These are phyloP conservation scores for Kwoniella newhampshirensis DNA, from an alignment of 768 basidiomycete species.

Conservation along the genomic window DNA sequence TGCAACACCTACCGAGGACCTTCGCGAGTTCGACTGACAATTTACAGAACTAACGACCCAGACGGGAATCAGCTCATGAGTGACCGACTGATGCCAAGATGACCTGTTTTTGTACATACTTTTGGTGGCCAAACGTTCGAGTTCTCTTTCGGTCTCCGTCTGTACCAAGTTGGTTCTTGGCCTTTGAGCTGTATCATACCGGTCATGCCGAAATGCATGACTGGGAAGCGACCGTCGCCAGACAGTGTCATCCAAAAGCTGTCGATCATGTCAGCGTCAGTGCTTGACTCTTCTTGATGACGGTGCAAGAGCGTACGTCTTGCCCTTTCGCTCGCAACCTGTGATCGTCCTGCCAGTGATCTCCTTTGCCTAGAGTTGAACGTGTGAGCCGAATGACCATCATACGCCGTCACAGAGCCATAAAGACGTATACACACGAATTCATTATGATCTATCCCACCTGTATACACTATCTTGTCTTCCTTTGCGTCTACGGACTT, in stretches of 20 bases:
- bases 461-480: conserved; percentile 65
- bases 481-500: conserved; percentile 61
- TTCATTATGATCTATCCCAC: conserved; percentile 59
- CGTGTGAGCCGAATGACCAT: neutral
- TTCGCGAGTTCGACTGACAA: conserved; percentile 27
- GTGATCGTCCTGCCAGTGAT: conserved; percentile 54
- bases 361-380: conserved; percentile 59
- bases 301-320: conserved; percentile 46
- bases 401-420: too few species aligned
- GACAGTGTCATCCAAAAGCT: conserved; percentile 63
- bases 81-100: neutral
- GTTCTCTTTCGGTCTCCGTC: conserved; percentile 39
- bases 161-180: conserved; percentile 52
- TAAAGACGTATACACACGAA: conserved; percentile 62
- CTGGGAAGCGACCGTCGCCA: conserved; percentile 64
- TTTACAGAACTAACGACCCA: conserved; percentile 36
- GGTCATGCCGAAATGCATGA: conserved; percentile 82
- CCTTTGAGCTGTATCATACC: conserved; percentile 71
- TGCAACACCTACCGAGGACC: neutral
- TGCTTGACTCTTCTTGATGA: neutral
- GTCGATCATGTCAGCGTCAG: too few species aligned
- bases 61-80: conserved; percentile 3
- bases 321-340: conserved; percentile 52
- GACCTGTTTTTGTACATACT: conserved; percentile 23
- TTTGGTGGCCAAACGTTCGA: conserved; percentile 47